These are phyloP conservation scores for Barbatosphaeria neglecta DNA, from an alignment of 495 filamentous ascomycete species.

Conservation along the genomic window DNA sequence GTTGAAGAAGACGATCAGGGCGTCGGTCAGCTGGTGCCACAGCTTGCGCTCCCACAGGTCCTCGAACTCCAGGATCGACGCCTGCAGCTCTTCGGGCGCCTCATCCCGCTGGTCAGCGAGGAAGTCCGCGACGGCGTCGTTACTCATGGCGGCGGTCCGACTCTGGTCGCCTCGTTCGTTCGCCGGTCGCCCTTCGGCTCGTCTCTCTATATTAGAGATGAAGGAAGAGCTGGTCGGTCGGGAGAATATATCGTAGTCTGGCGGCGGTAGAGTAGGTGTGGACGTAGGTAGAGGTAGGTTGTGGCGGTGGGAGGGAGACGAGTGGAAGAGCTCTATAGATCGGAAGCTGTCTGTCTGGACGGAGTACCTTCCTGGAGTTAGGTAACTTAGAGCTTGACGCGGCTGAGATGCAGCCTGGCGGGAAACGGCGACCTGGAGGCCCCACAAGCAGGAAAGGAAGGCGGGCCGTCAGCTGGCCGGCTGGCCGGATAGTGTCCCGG, in stretches of 20 bases:
- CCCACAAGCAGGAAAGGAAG: not conserved
- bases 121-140: constrained; percentile 83
- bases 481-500: no score
- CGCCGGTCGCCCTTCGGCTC: no score
- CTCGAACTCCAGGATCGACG: constrained; percentile 84
- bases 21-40: constrained; percentile 96
- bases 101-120: constrained; percentile 76
- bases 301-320: not conserved
- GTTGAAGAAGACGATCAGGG: constrained; percentile 81
- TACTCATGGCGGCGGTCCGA: constrained; percentile 46
- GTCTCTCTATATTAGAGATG: no score
- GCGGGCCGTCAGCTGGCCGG: no score
- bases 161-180: not conserved
- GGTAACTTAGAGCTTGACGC: constrained; percentile 2
- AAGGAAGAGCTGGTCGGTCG: not conserved
- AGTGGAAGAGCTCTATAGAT: no score
- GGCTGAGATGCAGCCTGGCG: constrained; percentile 5
- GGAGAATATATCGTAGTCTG: not conserved
- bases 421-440: not conserved
- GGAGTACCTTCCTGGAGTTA: not conserved
- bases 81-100: constrained; percentile 77
- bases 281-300: not conserved
- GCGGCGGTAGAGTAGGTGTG: not conserved
- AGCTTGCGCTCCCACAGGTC: constrained; percentile 97
- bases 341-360: not conserved